A percentile compares a stretch with the other conserved stretches of the same genome.
phyloP scores from a whole-genome alignment of 2,329 filamentous ascomycete species.

The Thyridium curvatum region DNA sequence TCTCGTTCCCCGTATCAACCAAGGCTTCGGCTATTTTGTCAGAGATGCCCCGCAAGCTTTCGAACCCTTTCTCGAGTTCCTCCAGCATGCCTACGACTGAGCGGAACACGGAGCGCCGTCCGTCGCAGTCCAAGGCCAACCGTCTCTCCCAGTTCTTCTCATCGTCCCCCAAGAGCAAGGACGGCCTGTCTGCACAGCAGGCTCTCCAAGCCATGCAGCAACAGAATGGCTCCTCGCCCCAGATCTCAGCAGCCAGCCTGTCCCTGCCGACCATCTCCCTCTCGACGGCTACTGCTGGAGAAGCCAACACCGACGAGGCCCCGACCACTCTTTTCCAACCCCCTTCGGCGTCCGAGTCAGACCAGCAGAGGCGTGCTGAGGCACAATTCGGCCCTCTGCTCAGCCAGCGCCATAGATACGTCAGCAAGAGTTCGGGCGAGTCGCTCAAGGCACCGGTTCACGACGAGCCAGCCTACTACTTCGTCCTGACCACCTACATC shows the following conservation, averaged over 20 bases:
- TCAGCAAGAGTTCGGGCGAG: constrained; percentile 78
- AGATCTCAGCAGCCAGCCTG: constrained; percentile 65
- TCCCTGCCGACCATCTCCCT: constrained; percentile 87
- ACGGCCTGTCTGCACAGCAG: constrained; percentile 58
- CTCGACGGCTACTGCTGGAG: constrained; percentile 74
- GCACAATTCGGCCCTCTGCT: constrained; percentile 87
- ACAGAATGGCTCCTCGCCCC: constrained; percentile 49
- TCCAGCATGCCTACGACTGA: constrained; percentile 41
- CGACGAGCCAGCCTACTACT: constrained; percentile 96
- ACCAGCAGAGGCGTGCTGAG: constrained; percentile 68
- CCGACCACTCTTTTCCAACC: constrained; percentile 78
- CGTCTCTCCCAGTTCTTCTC: constrained; percentile 81
- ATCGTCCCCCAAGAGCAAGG: constrained; percentile 68
- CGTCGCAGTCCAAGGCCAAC: constrained; percentile 63
- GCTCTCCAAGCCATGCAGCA: constrained; percentile 63
- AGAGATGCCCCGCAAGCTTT: constrained; percentile 54
- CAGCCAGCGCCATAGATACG: constrained; percentile 77
- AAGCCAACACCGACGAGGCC: constrained; percentile 65
- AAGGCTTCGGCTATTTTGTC: constrained; percentile 3
- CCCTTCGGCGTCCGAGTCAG: constrained; percentile 75
- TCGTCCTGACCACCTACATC: constrained; percentile 94
- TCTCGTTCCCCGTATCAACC: too few relatives aligned
- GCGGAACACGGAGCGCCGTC: constrained; percentile 48
- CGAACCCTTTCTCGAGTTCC: constrained; percentile 48
- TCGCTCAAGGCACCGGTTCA: constrained; percentile 78